Percentiles rank a stretch among this genome's conserved stretches.
Evolutionary conservation across 1,284 basidiomycete genomes (phyloP).

Genomic region (Pascua guehoae): DNA sequence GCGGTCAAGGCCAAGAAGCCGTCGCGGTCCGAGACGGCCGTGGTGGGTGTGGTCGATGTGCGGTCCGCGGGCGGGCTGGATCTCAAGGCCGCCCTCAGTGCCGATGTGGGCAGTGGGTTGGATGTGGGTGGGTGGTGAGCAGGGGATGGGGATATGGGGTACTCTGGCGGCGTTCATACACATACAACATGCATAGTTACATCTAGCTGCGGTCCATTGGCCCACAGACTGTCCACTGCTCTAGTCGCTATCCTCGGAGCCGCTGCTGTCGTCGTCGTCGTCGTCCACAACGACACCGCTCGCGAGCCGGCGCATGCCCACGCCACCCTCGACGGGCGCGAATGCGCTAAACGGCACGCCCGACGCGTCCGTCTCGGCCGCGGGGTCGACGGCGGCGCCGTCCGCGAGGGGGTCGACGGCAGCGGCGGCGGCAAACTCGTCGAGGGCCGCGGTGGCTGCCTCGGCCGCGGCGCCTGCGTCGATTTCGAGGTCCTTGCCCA

Average conservation of each 20-base stretch:
- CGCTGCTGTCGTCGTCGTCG: slow-evolving; percentile 23
- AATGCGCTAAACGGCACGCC: slow-evolving; percentile 4
- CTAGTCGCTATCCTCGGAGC: slow-evolving; percentile 33
- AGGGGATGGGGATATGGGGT: neutral
- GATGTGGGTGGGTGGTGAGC: slow-evolving; percentile 10
- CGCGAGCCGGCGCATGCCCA: slow-evolving; percentile 33
- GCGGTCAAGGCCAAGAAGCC: slow-evolving; percentile 10
- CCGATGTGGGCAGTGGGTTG: neutral
- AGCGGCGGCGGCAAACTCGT: slow-evolving; percentile 15
- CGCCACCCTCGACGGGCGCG: slow-evolving; percentile 33
- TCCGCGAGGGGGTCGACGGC: neutral
- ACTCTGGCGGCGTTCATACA: neutral
- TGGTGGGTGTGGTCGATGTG: slow-evolving; percentile 30
- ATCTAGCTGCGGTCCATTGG: too few relatives aligned
- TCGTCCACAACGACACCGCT: slow-evolving; percentile 23
- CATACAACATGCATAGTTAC: slow-evolving; percentile 3
- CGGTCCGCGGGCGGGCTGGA: slow-evolving; percentile 19
- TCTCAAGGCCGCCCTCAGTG: slow-evolving; percentile 19
- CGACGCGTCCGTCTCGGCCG: slow-evolving; percentile 1
- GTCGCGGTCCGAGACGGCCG: slow-evolving; percentile 19
- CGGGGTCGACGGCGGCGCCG: slow-evolving; percentile 3
- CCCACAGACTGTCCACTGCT: too few relatives aligned
- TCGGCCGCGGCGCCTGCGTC: slow-evolving; percentile 12
- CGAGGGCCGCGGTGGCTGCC: slow-evolving; percentile 21
- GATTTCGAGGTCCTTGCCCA: slow-evolving; percentile 46